Evolutionary conservation across 2,329 filamentous ascomycete species (phyloP), one percentile per base, ranked within the genome.

Genomic region (Thermothelomyces thermophilus): DNA sequence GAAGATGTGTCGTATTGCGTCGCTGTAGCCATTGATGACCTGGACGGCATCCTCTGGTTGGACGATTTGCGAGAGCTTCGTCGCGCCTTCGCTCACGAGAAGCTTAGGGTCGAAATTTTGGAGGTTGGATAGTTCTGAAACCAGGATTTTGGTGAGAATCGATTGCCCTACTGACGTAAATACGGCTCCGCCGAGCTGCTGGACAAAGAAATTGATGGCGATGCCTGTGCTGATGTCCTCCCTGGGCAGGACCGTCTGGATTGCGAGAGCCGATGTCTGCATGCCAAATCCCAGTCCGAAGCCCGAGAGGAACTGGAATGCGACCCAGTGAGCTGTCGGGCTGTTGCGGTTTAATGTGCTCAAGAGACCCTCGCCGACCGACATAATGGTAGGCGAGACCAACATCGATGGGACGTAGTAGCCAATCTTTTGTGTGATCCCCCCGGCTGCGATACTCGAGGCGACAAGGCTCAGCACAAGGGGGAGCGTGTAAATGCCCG

Each of bases 21-120:
- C 66, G 62, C 87, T 87, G 68, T 88, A 89, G 0, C 82, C 83
- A 0, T 69, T 55, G 1, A 82, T 68, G 8, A 90, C 82, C 0
- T 70, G 66, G 2, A 64, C 60, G 4, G 83, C 63, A 51, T 72
- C 76, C 52, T 78, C 58, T 0, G 65, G 56, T 0, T 74, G 68
- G 22, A 87, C 77, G 2, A 70, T 62, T 0, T 68, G 62, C 52
- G 76, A 74, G 19, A 90, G 69, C 41, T 80, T 74, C 0, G 84
- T 88, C n/a, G 74, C 76, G 26, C 77, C 77, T 7, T 67, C 71
- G 7, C 62, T 66, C 49, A 77, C 64, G 34, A 80, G 72, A 5
- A 58, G 54, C 14, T 62, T 48, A 1, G 73, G 60, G 28, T 73
- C 65, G 5, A 80, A 58, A 1, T 67, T 70, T 0, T 74, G 72